Evolutionary conservation across 2,329 filamentous ascomycete genomes (phyloP).

Genomic region (Fusarium denticulatum): DNA sequence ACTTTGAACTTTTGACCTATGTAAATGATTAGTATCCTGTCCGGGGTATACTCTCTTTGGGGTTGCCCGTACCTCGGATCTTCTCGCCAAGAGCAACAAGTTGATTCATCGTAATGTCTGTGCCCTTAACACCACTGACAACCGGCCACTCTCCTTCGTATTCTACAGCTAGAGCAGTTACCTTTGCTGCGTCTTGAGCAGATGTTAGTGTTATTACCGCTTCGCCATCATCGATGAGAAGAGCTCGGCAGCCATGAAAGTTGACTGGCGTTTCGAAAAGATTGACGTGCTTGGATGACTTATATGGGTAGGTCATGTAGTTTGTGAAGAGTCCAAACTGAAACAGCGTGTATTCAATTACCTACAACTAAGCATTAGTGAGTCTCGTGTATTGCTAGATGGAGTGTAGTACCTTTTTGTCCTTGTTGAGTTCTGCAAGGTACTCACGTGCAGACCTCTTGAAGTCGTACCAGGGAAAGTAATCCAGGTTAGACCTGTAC

Average conservation of each 20-base stretch:
- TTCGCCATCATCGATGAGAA: conserved; percentile 55
- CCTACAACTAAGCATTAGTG: conserved; percentile 42
- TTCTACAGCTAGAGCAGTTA: conserved; percentile 55
- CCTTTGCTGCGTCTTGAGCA: conserved; percentile 53
- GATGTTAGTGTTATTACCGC: conserved; percentile 58
- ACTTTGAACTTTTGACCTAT: conserved; percentile 37
- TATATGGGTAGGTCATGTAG: conserved; percentile 62
- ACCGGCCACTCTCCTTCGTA: conserved; percentile 56
- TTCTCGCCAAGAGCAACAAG: conserved; percentile 53
- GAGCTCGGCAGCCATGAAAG: conserved; percentile 53
- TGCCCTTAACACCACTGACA: conserved; percentile 53
- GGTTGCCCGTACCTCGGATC: conserved; percentile 41
- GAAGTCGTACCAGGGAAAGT: conserved; percentile 27
- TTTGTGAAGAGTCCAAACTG: conserved; percentile 65
- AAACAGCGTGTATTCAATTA: conserved; percentile 66
- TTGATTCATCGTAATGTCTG: conserved; percentile 48
- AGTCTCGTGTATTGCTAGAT: accelerated
- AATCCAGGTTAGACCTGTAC: conserved; percentile 9
- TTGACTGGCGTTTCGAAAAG: conserved; percentile 52
- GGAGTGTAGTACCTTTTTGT: conserved; percentile 49
- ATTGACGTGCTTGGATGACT: conserved; percentile 56
- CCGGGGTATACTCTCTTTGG: accelerated
- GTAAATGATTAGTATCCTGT: not conserved
- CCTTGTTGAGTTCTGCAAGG: conserved; percentile 60
- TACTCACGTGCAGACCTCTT: conserved; percentile 63